These are phyloP conservation scores for Globisporangium iwayamae DNA, from an alignment of 352 stramenopile species.

Conservation along the genomic window DNA sequence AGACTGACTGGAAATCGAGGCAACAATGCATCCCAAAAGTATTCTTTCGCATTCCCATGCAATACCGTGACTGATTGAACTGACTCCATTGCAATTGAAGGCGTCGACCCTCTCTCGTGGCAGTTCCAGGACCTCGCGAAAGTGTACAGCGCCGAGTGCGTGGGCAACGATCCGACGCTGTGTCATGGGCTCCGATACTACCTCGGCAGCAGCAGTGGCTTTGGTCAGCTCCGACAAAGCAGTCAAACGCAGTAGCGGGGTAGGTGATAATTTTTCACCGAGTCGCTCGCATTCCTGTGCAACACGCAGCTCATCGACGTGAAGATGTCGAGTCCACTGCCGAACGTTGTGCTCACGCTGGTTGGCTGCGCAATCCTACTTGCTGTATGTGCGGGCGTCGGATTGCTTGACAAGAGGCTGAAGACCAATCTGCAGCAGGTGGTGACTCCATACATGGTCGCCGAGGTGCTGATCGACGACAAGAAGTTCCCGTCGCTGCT, in stretches of 20 bases:
- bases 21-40: too few relatives aligned
- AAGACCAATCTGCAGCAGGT: neutral
- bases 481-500: neutral
- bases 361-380: neutral
- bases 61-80: too few relatives aligned
- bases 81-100: too few relatives aligned
- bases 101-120: slow-evolving; percentile 10
- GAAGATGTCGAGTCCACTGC: neutral
- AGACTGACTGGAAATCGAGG: too few relatives aligned
- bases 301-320: neutral
- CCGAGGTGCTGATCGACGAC: neutral
- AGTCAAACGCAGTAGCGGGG: neutral
- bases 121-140: slow-evolving; percentile 8
- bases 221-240: too few relatives aligned
- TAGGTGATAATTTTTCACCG: neutral
- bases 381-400: neutral
- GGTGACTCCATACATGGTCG: neutral
- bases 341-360: neutral
- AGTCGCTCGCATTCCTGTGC: neutral
- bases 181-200: slow-evolving; percentile 3
- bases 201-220: neutral
- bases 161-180: neutral
- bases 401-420: neutral
- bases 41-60: too few relatives aligned
- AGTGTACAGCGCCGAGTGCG: slow-evolving; percentile 12